Evolutionary conservation across 495 filamentous ascomycete genomes (phyloP), one percentile per base, ranked within the genome.

Genomic region (Aspergillus sparsus): DNA sequence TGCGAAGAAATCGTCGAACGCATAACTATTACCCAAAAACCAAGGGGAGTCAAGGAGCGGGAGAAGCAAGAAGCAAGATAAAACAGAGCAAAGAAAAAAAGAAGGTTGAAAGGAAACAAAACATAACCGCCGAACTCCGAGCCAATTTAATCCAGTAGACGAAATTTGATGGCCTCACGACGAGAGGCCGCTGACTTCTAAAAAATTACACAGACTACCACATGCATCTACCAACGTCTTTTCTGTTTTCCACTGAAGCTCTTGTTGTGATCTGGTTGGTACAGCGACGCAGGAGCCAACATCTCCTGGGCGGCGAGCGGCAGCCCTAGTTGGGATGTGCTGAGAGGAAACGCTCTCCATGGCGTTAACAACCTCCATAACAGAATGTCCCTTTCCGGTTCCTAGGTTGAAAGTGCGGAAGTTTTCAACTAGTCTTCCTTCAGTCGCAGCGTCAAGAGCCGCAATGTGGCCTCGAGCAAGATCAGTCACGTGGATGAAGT

Each of bases 161-260:
- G n/a, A 50, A 39, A 47, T 27, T 50, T 39, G 46, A 53, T 12
- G 39, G 7, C 33, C 12, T 52, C 52, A 62, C n/a, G 70, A 68
- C 37, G 72, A 71, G 37, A 76, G 50, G 13, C 70, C 71, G 57
- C 72, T 74, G 42, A 76, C 70, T 56, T 71, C 61, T 33, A 78
- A 55, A 53, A 78, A 96, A 66, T 86, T 87, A 87, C 91, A 96
- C 57, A 97, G 80, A 72, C 92, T 90, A 59, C 82, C 79, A 71
- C 92, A 97, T 3, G 90, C 90, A 70, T 93, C 83, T 71, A 91
- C 89, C 65, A 97, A 77, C 3, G 88, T 88, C 56, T 87, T 83
- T 71, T 92, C 81, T 8, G 92, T 92, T 79, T 91, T 92, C 92
- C 92, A 97, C 15, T 84, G 76, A n/a, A 97, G 83, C 80, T 97